These are phyloP conservation scores for Tolypocladium amazonense DNA, from an alignment of 2,329 filamentous ascomycete genomes.

Conservation along the genomic window DNA sequence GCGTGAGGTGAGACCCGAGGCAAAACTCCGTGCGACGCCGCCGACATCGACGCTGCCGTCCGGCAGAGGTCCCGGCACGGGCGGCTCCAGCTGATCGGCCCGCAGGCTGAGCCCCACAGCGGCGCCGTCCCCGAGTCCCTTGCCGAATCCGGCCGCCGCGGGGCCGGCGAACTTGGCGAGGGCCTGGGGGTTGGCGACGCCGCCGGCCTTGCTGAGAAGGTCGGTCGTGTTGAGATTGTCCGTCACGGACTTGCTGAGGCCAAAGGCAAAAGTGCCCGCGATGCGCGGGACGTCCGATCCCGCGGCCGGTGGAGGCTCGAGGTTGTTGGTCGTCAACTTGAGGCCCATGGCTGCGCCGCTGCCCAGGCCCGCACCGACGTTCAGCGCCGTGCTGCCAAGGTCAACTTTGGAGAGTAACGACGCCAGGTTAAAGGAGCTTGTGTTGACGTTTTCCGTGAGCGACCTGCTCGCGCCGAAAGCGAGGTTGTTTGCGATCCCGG, in stretches of 20 bases:
- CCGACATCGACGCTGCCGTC: slow-evolving; percentile 3
- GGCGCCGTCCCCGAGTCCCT: slow-evolving; percentile 6
- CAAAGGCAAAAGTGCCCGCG: slow-evolving; percentile 16
- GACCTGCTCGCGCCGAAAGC: neutral
- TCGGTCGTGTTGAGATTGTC: slow-evolving; percentile 11
- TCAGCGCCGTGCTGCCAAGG: neutral
- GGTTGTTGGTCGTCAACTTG: neutral
- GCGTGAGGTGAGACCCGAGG: slow-evolving; percentile 16
- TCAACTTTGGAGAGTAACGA: neutral
- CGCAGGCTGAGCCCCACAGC: slow-evolving; percentile 18
- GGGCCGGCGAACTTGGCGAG: slow-evolving; percentile 5
- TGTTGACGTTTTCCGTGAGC: neutral
- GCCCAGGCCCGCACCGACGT: slow-evolving; percentile 4
- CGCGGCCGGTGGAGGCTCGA: neutral
- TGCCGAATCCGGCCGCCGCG: slow-evolving; percentile 16
- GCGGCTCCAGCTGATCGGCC: slow-evolving; percentile 10
- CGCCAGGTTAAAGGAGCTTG: neutral
- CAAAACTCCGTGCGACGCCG: slow-evolving; percentile 14
- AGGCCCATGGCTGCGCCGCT: slow-evolving; percentile 1
- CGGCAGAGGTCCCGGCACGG: neutral
- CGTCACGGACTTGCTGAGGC: slow-evolving; percentile 12
- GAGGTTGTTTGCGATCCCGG: neutral
- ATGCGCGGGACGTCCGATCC: slow-evolving; percentile 2
- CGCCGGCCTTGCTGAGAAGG: slow-evolving; percentile 1
- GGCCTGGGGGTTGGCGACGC: slow-evolving; percentile 5